Conservation (phyloP, 768 basidiomycete species). For the Lyophyllum atratum region DNA sequence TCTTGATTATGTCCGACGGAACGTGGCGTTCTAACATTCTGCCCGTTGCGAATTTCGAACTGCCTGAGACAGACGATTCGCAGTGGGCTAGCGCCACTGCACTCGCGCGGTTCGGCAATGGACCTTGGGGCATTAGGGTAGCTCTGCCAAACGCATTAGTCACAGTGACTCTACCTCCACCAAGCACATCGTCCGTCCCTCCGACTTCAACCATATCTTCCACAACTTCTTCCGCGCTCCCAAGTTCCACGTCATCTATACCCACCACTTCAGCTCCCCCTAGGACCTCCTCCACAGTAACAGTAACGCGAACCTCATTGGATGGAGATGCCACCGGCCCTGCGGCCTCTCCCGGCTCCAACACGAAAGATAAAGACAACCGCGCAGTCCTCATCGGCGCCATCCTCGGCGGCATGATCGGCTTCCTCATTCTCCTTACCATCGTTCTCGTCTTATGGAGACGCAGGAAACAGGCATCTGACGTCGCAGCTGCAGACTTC, state of each 20-base stretch:
- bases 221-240: neutral
- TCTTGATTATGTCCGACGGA: slow-evolving; percentile 3
- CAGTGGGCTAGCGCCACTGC: slow-evolving; percentile 7
- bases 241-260: neutral
- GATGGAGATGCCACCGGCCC: neutral
- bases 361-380: neutral
- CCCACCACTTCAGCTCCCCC: neutral
- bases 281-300: neutral
- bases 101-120: slow-evolving; percentile 9
- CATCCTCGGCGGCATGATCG: slow-evolving; percentile 12
- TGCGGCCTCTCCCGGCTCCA: neutral
- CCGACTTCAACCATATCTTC: neutral
- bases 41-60: slow-evolving; percentile 9
- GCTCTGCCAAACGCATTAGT: slow-evolving; percentile 7
- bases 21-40: slow-evolving; percentile 6
- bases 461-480: neutral
- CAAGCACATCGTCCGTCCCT: neutral
- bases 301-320: slow-evolving; percentile 6
- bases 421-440: slow-evolving; percentile 3
- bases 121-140: slow-evolving; percentile 8
- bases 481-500: slow-evolving; percentile 1
- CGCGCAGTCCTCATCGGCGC: slow-evolving; percentile 2
- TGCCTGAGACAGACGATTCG: slow-evolving; percentile 12
- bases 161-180: slow-evolving; percentile 7
- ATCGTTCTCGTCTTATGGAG: slow-evolving; percentile 11